These are phyloP conservation scores for Petunia secreta DNA, from an alignment of 257 asterid genomes.

Conservation along the genomic window DNA sequence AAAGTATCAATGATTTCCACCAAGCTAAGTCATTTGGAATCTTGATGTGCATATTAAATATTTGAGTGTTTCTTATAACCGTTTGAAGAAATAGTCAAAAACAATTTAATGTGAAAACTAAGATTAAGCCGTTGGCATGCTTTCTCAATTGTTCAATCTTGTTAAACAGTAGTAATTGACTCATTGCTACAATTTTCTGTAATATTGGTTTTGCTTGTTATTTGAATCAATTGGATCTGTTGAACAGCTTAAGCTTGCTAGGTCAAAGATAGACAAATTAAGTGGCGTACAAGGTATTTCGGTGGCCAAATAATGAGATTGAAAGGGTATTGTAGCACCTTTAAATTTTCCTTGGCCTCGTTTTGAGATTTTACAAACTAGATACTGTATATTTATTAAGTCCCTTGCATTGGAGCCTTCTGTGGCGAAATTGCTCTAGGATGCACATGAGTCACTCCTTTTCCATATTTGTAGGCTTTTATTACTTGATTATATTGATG, in stretches of 20 bases:
- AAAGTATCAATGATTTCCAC: no score
- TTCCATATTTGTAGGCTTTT: not conserved
- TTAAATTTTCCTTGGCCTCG: not conserved
- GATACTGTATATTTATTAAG: not conserved
- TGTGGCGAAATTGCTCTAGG: not conserved
- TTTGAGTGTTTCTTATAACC: not conserved
- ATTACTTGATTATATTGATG: conserved; percentile 5
- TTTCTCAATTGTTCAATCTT: not conserved
- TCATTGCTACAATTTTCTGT: not conserved
- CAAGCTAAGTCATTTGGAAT: not conserved
- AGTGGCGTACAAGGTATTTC: not conserved
- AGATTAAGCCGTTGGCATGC: not conserved
- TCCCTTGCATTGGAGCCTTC: not conserved
- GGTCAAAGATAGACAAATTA: not conserved
- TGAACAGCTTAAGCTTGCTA: not conserved
- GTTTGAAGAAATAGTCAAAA: not conserved
- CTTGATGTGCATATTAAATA: not conserved
- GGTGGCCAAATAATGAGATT: not conserved
- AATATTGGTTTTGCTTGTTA: not conserved
- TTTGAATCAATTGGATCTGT: not conserved
- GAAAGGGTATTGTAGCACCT: not conserved
- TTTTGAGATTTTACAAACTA: not conserved
- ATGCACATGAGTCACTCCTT: not conserved
- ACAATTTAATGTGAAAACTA: not conserved
- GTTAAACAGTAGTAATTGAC: not conserved